Conservation (phyloP, 2,329 filamentous ascomycete species). For the Scedosporium dehoogii region DNA sequence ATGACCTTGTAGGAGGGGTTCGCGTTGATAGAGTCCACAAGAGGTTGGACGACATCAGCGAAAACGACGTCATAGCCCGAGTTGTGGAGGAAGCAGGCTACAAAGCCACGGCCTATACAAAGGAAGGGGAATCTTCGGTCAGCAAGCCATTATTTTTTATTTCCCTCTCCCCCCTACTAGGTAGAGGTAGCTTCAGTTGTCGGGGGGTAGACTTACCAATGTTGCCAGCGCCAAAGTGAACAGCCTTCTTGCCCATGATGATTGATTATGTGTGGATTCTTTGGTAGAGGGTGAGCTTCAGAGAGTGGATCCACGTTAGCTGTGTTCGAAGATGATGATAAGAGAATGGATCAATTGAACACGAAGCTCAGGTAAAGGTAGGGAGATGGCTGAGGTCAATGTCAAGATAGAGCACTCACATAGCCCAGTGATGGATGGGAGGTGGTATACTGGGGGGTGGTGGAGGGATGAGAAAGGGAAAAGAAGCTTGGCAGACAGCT, state of each 20-base stretch:
- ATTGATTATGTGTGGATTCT: constrained; percentile 10
- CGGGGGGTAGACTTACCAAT: constrained; percentile 44
- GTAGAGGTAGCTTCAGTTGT: not conserved
- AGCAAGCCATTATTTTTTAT: not conserved
- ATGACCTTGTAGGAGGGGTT: constrained; percentile 79
- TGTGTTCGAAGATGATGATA: no score
- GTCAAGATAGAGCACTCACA: no score
- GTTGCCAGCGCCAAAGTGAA: constrained; percentile 81
- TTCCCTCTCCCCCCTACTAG: constrained; percentile 9
- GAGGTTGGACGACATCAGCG: constrained; percentile 77
- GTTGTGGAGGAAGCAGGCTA: constrained; percentile 86
- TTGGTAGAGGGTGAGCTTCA: not conserved
- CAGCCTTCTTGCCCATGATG: constrained; percentile 50
- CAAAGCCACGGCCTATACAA: constrained; percentile 58
- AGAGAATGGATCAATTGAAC: no score
- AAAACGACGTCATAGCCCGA: constrained; percentile 95
- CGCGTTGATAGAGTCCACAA: constrained; percentile 72
- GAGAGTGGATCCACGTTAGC: not conserved
- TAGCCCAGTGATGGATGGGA: not conserved
- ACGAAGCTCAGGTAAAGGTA: no score
- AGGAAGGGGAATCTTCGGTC: not conserved
- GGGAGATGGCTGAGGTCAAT: no score
- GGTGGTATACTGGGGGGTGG: not conserved
- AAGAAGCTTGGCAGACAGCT: constrained; percentile 1
- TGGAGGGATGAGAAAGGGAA: not conserved